These are phyloP conservation scores for Solanum ossicruentum DNA, from an alignment of 257 asterid genomes.

Conservation along the genomic window DNA sequence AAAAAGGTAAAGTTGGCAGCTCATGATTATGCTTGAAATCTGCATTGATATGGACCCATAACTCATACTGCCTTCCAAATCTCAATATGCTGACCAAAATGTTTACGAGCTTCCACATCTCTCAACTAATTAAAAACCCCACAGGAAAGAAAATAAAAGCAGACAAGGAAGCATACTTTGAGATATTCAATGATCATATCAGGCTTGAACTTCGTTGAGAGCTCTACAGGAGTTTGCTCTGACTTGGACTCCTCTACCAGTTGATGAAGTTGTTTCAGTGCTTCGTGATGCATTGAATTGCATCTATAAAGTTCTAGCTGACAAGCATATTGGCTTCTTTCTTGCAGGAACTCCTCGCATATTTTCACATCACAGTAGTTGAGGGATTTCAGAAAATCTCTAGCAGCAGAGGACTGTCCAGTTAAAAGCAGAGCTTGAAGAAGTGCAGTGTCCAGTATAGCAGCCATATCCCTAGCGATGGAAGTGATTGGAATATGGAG, in stretches of 20 bases:
- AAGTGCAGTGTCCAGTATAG: slow-evolving; percentile 81
- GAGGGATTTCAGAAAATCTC: slow-evolving; percentile 67
- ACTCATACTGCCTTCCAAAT: background rate
- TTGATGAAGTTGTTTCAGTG: slow-evolving; percentile 74
- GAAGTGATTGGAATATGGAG: slow-evolving; percentile 52
- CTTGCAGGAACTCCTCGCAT: slow-evolving; percentile 77
- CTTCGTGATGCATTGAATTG: slow-evolving; percentile 82
- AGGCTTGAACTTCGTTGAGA: slow-evolving; percentile 75
- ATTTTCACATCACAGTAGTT: slow-evolving; percentile 77
- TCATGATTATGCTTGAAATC: background rate
- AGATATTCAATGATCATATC: slow-evolving; percentile 91
- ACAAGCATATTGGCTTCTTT: slow-evolving; percentile 54
- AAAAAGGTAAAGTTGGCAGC: background rate
- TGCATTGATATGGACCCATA: background rate
- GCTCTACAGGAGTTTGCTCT: slow-evolving; percentile 64
- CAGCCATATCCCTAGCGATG: slow-evolving; percentile 91
- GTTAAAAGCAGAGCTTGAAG: slow-evolving; percentile 83
- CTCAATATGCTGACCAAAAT: background rate
- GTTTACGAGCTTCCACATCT: background rate
- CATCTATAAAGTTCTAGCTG: slow-evolving; percentile 77
- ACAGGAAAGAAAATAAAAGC: slow-evolving; percentile 2
- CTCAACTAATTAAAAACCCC: background rate
- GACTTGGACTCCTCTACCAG: slow-evolving; percentile 81
- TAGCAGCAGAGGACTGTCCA: slow-evolving; percentile 81
- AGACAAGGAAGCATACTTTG: slow-evolving; percentile 39